A percentile compares a stretch with the other conserved stretches of the same genome.
Evolutionary conservation across 176 grass and related monocot genomes (phyloP).

Genomic region (Carex parvula): DNA sequence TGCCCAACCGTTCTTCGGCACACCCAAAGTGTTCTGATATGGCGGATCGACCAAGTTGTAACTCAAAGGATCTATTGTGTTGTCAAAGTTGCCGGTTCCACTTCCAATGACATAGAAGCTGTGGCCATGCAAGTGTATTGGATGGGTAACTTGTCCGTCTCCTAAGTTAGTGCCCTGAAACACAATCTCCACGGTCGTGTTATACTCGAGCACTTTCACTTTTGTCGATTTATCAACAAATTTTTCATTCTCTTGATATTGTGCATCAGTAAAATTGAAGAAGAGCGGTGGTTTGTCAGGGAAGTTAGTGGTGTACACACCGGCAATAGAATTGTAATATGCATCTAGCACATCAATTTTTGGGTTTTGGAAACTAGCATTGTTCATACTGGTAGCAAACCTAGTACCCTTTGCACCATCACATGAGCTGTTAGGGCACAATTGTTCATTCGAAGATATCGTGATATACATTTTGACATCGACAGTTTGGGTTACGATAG

Average conservation of each 20-base stretch:
- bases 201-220: too few species aligned
- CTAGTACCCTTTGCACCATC: neutral
- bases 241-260: neutral
- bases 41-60: constrained; percentile 47
- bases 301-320: constrained; percentile 29
- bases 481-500: constrained; percentile 1
- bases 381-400: constrained; percentile 50
- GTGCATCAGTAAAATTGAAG: constrained; percentile 42
- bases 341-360: constrained; percentile 18
- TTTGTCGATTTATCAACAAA: neutral
- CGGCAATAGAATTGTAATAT: constrained; percentile 28
- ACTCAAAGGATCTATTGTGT: constrained; percentile 22
- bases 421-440: neutral
- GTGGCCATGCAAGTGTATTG: constrained; percentile 45
- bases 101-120: constrained; percentile 41
- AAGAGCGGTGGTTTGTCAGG: constrained; percentile 12
- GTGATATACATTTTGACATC: constrained; percentile 33
- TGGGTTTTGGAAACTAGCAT: constrained; percentile 37
- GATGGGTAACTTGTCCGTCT: too few species aligned
- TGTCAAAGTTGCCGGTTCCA: constrained; percentile 39
- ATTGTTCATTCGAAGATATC: neutral
- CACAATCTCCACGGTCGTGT: too few species aligned
- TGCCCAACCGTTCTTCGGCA: constrained; percentile 31
- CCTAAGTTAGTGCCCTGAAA: too few species aligned
- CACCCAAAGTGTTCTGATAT: constrained; percentile 33